phyloP scores from a whole-genome alignment of 305 asterid species.

The Coffea humblotiana region DNA sequence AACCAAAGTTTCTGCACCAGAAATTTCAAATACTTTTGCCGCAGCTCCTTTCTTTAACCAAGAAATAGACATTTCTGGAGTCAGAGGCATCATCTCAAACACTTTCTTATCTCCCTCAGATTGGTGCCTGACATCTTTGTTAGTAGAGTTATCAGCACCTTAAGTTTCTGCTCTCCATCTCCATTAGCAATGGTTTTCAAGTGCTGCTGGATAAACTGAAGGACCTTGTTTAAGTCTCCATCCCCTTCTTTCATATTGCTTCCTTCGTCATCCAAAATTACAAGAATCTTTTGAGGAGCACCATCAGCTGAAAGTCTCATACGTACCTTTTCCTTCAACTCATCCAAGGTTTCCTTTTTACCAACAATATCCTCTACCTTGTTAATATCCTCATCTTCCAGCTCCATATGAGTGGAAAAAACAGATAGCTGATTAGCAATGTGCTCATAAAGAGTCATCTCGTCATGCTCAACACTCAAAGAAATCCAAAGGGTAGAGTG shows the following conservation, averaged over 20 bases:
- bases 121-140: slow-evolving; percentile 6
- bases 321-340: slow-evolving; percentile 4
- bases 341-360: background rate
- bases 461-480: slow-evolving; percentile 6
- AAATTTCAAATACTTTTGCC: background rate
- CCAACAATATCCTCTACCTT: background rate
- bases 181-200: background rate
- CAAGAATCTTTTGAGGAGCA: slow-evolving; percentile 14
- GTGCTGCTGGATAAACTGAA: background rate
- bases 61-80: background rate
- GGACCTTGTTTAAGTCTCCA: background rate
- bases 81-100: background rate
- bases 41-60: slow-evolving; percentile 8
- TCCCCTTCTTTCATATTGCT: background rate
- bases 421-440: slow-evolving; percentile 33
- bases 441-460: background rate
- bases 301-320: background rate
- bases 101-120: slow-evolving; percentile 4
- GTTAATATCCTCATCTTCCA: slow-evolving; percentile 15
- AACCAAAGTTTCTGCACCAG: background rate
- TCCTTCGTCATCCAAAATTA: slow-evolving; percentile 29
- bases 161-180: background rate
- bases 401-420: slow-evolving; percentile 7
- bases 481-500: slow-evolving; percentile 30
- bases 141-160: slow-evolving; percentile 17